Conservation (phyloP, 768 basidiomycete genomes). For the Kwoniella newhampshirensis region DNA sequence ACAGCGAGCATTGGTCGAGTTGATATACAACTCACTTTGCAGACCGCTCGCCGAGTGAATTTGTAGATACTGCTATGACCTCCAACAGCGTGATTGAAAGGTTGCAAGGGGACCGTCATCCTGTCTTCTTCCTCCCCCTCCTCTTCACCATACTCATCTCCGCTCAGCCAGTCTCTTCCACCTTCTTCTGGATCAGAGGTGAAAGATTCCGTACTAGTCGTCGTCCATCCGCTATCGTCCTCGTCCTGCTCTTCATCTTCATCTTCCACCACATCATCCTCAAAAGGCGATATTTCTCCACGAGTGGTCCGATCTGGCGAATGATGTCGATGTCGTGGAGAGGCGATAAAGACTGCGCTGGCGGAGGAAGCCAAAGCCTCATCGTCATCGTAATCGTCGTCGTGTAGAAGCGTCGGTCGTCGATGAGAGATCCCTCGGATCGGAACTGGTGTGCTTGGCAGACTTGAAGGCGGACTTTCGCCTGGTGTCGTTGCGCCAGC, state of each 20-base stretch:
- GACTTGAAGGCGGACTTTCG: background rate
- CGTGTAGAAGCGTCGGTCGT: constrained; percentile 4
- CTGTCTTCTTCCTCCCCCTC: constrained; percentile 37
- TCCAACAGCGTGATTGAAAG: constrained; percentile 96
- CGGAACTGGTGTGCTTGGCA: constrained; percentile 13
- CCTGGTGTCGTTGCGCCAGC: too few relatives aligned
- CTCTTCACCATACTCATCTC: constrained; percentile 14
- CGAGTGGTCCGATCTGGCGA: background rate
- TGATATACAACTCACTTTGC: constrained; percentile 72
- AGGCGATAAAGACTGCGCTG: constrained; percentile 15
- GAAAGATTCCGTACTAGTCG: constrained; percentile 16
- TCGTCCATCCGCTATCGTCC: constrained; percentile 34
- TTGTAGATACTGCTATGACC: constrained; percentile 97
- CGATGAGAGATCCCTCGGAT: constrained; percentile 11
- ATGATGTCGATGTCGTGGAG: constrained; percentile 13
- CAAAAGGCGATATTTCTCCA: constrained; percentile 9
- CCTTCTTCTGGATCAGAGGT: constrained; percentile 17
- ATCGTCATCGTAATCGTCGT: constrained; percentile 8
- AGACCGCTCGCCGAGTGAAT: constrained; percentile 94
- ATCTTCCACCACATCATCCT: constrained; percentile 15
- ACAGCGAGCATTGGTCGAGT: background rate
- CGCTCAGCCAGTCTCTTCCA: constrained; percentile 6
- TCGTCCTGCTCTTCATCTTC: constrained; percentile 12
- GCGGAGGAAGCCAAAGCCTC: background rate
- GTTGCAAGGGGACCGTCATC: constrained; percentile 78